Conservation (phyloP, 371 early-diverging fungal genomes). For the Lichtheimia ramosa region DNA sequence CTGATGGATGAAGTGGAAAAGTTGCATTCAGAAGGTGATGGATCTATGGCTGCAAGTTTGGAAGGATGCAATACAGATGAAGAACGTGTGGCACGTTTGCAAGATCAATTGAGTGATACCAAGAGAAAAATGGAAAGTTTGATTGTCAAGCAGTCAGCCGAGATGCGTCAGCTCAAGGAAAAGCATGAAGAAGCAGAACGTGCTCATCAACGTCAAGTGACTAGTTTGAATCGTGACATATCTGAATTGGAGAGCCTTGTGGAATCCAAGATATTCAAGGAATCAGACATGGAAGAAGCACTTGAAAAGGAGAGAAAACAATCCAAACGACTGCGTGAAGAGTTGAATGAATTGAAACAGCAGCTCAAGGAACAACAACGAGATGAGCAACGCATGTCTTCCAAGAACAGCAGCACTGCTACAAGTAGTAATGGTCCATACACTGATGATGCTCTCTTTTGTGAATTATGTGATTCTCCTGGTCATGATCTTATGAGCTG, state of each 20-base stretch:
- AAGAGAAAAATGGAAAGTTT: slow-evolving; percentile 55
- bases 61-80: slow-evolving; percentile 30
- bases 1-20: slow-evolving; percentile 78
- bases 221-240: slow-evolving; percentile 63
- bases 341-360: slow-evolving; percentile 49
- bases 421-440: slow-evolving; percentile 7
- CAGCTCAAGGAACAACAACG: slow-evolving; percentile 7
- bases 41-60: slow-evolving; percentile 23
- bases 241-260: slow-evolving; percentile 69
- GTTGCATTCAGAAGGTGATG: slow-evolving; percentile 60
- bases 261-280: slow-evolving; percentile 77
- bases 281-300: slow-evolving; percentile 73
- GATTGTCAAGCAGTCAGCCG: slow-evolving; percentile 47
- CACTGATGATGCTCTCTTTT: slow-evolving; percentile 38
- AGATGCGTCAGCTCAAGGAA: slow-evolving; percentile 56
- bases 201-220: slow-evolving; percentile 59
- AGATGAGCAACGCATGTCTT: not conserved
- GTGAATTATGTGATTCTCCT: slow-evolving; percentile 68
- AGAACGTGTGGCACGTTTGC: slow-evolving; percentile 12
- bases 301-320: slow-evolving; percentile 54
- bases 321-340: slow-evolving; percentile 50
- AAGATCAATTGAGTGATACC: slow-evolving; percentile 45
- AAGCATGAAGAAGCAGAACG: slow-evolving; percentile 56
- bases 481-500: slow-evolving; percentile 74
- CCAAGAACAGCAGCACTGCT: not conserved